phyloP scores from a whole-genome alignment of 192 early-diverging fungal genomes.

The Coemansia sp. region DNA sequence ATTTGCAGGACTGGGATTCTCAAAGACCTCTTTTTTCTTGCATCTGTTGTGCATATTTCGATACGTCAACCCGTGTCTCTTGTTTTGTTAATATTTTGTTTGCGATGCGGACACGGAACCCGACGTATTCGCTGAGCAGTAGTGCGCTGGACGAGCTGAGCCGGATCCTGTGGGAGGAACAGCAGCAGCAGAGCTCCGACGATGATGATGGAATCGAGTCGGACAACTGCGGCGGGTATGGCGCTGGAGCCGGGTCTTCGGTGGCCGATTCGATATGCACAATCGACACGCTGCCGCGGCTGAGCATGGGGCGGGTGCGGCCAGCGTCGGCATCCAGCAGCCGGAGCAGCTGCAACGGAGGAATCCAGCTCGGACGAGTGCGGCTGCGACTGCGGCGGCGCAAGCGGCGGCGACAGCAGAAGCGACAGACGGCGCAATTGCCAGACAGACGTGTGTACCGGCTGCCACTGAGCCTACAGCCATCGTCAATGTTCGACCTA shows the following conservation, averaged over 20 bases:
- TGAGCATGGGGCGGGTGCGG: conserved; percentile 17
- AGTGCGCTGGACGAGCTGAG: conserved; percentile 30
- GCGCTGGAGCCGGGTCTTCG: conserved; percentile 2
- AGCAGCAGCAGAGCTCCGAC: neutral
- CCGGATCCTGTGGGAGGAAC: conserved; percentile 5
- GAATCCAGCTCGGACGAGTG: conserved; percentile 9
- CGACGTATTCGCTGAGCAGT: conserved; percentile 29
- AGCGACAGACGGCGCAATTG: conserved; percentile 4
- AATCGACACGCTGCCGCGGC: conserved; percentile 33
- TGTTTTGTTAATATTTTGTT: neutral
- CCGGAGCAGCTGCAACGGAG: neutral
- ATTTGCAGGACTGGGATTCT: too few relatives aligned
- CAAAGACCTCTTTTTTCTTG: neutral
- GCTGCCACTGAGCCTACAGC: conserved; percentile 40
- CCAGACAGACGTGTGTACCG: conserved; percentile 12
- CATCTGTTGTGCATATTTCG: neutral
- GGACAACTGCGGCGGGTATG: conserved; percentile 8
- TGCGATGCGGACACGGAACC: conserved; percentile 12
- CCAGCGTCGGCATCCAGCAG: conserved; percentile 5
- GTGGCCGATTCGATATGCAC: conserved; percentile 47
- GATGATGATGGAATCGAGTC: too few relatives aligned
- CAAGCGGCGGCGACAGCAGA: conserved; percentile 4
- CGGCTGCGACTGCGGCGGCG: conserved; percentile 8
- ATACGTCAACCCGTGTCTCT: neutral
- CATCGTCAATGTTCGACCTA: conserved; percentile 50